phyloP scores from a whole-genome alignment of 73 alveolate genomes.

The Symbiodinium natans region DNA sequence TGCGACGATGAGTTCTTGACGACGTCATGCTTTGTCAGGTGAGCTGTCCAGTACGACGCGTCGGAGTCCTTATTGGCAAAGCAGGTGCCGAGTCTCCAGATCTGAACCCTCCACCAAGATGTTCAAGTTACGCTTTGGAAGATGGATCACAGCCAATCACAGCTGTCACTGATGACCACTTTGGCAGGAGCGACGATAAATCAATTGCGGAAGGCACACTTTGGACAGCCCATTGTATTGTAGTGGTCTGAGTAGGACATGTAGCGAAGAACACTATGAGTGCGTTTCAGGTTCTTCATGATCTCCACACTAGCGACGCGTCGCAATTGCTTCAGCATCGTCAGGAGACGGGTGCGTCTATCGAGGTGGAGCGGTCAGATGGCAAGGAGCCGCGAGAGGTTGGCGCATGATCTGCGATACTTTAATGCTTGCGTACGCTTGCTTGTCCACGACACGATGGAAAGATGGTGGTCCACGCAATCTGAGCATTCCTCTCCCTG shows the following conservation, averaged over 20 bases:
- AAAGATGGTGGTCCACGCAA: background rate
- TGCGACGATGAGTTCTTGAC: too few relatives aligned
- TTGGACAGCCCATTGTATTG: too few relatives aligned
- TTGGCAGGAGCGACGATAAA: background rate
- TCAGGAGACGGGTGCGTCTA: conserved; percentile 68
- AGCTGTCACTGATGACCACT: too few relatives aligned
- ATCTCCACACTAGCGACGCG: background rate
- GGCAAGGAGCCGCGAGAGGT: conserved; percentile 76
- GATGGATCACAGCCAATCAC: too few relatives aligned
- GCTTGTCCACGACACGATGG: background rate
- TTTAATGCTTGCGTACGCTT: background rate
- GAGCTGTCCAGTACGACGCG: conserved; percentile 71
- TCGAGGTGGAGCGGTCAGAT: conserved; percentile 65
- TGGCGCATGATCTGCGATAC: background rate
- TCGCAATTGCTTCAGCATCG: background rate
- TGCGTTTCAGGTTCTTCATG: too few relatives aligned
- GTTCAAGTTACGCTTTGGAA: too few relatives aligned
- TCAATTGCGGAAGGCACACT: background rate
- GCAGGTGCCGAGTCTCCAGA: conserved; percentile 19
- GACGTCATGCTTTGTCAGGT: background rate
- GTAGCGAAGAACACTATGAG: too few relatives aligned
- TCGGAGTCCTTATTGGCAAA: conserved; percentile 77
- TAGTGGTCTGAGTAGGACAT: too few relatives aligned
- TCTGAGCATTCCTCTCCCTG: background rate
- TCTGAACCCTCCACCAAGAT: background rate